phyloP scores from a whole-genome alignment of 257 asterid species.

The Linderniella brevidens region DNA sequence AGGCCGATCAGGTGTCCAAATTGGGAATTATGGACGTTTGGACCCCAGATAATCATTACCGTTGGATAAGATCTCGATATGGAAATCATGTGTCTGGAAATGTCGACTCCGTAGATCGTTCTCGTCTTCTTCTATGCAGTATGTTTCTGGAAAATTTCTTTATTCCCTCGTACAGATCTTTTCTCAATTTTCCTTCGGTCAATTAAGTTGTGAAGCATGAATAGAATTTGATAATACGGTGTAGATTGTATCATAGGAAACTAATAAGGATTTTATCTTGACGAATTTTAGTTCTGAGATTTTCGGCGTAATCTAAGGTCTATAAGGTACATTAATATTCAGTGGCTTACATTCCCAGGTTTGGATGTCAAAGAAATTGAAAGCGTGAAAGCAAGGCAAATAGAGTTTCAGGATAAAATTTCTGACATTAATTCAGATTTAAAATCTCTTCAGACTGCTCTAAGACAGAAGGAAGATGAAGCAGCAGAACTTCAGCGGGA shows the following conservation, averaged over 20 bases:
- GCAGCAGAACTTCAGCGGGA: slow-evolving; percentile 50
- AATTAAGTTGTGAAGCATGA: too few species aligned
- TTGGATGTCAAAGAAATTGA: slow-evolving; percentile 63
- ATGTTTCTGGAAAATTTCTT: slow-evolving; percentile 18
- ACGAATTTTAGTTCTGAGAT: not conserved
- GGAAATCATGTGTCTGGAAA: slow-evolving; percentile 67
- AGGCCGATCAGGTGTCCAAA: slow-evolving; percentile 46
- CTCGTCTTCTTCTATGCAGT: slow-evolving; percentile 66
- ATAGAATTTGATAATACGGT: too few species aligned
- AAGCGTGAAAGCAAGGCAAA: slow-evolving; percentile 19
- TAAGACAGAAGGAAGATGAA: slow-evolving; percentile 51
- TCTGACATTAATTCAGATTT: slow-evolving; percentile 21
- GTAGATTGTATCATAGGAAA: too few species aligned
- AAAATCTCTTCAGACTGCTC: slow-evolving; percentile 33
- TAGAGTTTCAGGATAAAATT: slow-evolving; percentile 26
- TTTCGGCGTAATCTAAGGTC: slow-evolving; percentile 1
- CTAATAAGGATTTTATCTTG: not conserved
- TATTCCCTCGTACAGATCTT: not conserved
- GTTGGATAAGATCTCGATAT: slow-evolving; percentile 69
- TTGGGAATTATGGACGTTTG: slow-evolving; percentile 65
- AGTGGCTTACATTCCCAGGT: slow-evolving; percentile 24
- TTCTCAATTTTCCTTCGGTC: too few species aligned
- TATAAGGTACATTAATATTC: slow-evolving; percentile 6
- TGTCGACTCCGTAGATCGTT: slow-evolving; percentile 42
- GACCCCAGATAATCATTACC: slow-evolving; percentile 92